Evolutionary conservation across 805 yeast species (phyloP), one percentile per base, ranked within the genome.

Genomic region (Pichia deserticola): DNA sequence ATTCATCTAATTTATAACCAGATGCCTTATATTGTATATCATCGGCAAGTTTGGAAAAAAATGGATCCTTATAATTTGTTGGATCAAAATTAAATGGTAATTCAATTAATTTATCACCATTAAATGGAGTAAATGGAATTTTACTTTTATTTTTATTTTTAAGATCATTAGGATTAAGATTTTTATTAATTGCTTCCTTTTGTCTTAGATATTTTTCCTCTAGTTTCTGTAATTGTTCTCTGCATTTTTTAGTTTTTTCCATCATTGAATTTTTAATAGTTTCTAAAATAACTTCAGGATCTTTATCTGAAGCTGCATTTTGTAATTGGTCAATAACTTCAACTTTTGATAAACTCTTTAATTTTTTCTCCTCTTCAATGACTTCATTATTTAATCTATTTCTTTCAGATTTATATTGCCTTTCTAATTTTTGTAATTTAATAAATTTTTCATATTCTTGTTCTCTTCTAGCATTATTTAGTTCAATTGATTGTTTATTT

Each of bases 71-170:
- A 62, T 84, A 85, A 8, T 25, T 38, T 1, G 60, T 48, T 15
- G 57, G 60, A 5, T 67, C 62, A 35, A 65, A 69, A 13, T 53
- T 54, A 66, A 80, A 89, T 32, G 76, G 72, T 48, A 73, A 72
- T 28, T 71, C 66, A 7, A 70, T 53, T 51, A 84, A 82, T 53
- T 93, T 74, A 67, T 92, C 98, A 42, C 97, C 97, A 61, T 84
- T 82, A 68, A 92, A 92, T 8, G 98, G 98, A 10, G 98, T 89
- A 65, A 90, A 92, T 15, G 98, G 98, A 6, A 60, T 45, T 27
- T 54, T 52, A 10, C 53, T 49, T 47, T 63, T 67, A 49, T 57
- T 56, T 11, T 49, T 60, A 29, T 44, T 38, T 39, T 49, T 51
- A 8, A 50, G 38, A 32, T 54, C 57, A 43, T 63, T 59, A 47